A percentile compares a stretch with the other conserved stretches of the same genome.
phyloP scores from a whole-genome alignment of 163 green algal species.

The Scenedesmus sp. region DNA sequence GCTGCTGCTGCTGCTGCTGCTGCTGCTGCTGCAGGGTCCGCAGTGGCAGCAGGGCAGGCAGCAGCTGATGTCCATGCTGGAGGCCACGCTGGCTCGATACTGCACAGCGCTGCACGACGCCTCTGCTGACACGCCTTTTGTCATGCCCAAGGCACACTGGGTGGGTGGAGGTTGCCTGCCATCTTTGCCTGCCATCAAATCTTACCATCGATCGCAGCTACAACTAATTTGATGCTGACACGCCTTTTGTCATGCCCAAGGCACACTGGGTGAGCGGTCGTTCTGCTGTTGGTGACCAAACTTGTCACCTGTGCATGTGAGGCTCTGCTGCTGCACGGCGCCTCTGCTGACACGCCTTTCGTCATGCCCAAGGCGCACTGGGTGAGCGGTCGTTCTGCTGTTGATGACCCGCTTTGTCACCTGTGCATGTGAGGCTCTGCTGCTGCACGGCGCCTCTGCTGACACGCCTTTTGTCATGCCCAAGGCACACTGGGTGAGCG shows the following conservation, averaged over 20 bases:
- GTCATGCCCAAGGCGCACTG: background rate
- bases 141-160: background rate
- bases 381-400: background rate
- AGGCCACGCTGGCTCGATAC: background rate
- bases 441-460: background rate
- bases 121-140: constrained; percentile 10
- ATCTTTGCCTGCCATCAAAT: background rate
- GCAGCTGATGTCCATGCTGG: background rate
- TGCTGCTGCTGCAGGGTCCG: background rate
- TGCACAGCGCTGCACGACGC: background rate
- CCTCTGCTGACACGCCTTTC: background rate
- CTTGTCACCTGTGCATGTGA: too few species aligned
- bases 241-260: background rate
- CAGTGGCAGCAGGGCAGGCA: constrained; percentile 25
- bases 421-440: background rate
- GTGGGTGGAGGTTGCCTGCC: background rate
- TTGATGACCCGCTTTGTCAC: too few species aligned
- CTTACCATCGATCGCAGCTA: background rate
- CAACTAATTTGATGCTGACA: background rate
- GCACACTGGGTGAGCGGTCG: background rate
- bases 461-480: background rate
- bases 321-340: background rate
- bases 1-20: constrained; percentile 4
- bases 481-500: background rate
- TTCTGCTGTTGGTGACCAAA: too few species aligned